A percentile compares a stretch with the other conserved stretches of the same genome.
These are phyloP conservation scores for Auxenochlorella protothecoides DNA, from an alignment of 139 green algal species.

Conservation along the genomic window DNA sequence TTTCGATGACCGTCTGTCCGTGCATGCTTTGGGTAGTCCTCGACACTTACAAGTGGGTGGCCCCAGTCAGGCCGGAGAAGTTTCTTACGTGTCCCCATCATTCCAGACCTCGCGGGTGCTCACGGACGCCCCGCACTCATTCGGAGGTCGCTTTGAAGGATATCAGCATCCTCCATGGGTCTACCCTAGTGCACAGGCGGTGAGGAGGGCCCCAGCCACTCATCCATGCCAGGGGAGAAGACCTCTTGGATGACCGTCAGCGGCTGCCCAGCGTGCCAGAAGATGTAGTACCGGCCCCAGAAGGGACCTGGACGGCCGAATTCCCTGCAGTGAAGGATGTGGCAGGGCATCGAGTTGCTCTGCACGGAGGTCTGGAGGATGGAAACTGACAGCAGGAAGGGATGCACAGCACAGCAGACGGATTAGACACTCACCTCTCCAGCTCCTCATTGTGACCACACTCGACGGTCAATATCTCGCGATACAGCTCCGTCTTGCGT, in stretches of 20 bases:
- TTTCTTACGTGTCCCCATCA: no score
- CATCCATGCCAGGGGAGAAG: constrained; percentile 51
- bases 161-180: no score
- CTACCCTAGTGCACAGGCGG: no score
- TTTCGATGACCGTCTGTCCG: no score
- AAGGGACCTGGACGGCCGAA: constrained; percentile 42
- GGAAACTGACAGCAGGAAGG: background rate
- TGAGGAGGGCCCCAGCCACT: constrained; percentile 12
- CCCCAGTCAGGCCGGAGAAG: no score
- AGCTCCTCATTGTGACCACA: constrained; percentile 45
- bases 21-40: no score
- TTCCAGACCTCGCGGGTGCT: no score
- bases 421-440: constrained; percentile 26
- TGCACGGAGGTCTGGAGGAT: background rate
- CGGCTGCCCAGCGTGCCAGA: constrained; percentile 71
- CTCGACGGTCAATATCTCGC: constrained; percentile 61
- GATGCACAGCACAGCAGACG: background rate
- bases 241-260: constrained; percentile 95
- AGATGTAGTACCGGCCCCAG: constrained; percentile 87
- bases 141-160: no score
- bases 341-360: no score
- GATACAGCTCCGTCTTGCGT: constrained; percentile 69
- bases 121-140: no score
- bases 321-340: no score
- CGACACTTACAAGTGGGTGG: no score